phyloP scores from a whole-genome alignment of 2,329 filamentous ascomycete genomes.

The Cladosporium sp. region DNA sequence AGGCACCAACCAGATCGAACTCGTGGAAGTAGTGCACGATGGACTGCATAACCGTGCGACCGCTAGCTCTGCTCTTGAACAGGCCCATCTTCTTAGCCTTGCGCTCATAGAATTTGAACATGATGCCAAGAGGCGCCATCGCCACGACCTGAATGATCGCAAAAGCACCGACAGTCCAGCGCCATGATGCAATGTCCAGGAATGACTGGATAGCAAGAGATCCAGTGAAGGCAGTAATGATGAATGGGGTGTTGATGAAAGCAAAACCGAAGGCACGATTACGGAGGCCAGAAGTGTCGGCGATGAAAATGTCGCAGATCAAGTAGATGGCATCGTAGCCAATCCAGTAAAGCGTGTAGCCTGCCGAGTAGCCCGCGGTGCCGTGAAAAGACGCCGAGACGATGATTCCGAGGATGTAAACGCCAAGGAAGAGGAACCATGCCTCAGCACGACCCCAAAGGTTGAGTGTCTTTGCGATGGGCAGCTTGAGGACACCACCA shows the following conservation, averaged over 20 bases:
- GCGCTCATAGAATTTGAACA: slow-evolving; percentile 53
- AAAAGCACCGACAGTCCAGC: slow-evolving; percentile 64
- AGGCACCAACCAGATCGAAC: slow-evolving; percentile 58
- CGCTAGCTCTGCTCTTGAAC: slow-evolving; percentile 36
- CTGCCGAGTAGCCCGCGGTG: slow-evolving; percentile 18
- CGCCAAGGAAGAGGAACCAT: slow-evolving; percentile 46
- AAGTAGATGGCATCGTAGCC: slow-evolving; percentile 15
- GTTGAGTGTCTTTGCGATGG: slow-evolving; percentile 61
- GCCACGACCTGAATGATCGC: slow-evolving; percentile 57
- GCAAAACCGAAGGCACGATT: slow-evolving; percentile 61
- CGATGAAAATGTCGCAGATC: slow-evolving; percentile 50
- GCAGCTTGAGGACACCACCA: slow-evolving; percentile 55
- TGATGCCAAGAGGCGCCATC: slow-evolving; percentile 54
- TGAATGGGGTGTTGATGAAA: slow-evolving; percentile 56
- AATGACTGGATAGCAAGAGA: slow-evolving; percentile 20
- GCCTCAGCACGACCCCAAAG: slow-evolving; percentile 62
- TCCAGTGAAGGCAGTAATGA: slow-evolving; percentile 19
- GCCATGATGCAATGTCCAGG: slow-evolving; percentile 43
- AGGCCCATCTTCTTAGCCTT: slow-evolving; percentile 54
- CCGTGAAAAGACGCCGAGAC: slow-evolving; percentile 17
- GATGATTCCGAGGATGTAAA: slow-evolving; percentile 18
- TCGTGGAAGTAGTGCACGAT: slow-evolving; percentile 52
- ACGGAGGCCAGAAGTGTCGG: slow-evolving; percentile 59
- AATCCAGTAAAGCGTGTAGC: slow-evolving; percentile 20
- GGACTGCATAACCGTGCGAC: slow-evolving; percentile 43